Evolutionary conservation across 192 early-diverging fungal genomes (phyloP), one percentile per base, ranked within the genome.

Genomic region (Cladochytrium replicatum): DNA sequence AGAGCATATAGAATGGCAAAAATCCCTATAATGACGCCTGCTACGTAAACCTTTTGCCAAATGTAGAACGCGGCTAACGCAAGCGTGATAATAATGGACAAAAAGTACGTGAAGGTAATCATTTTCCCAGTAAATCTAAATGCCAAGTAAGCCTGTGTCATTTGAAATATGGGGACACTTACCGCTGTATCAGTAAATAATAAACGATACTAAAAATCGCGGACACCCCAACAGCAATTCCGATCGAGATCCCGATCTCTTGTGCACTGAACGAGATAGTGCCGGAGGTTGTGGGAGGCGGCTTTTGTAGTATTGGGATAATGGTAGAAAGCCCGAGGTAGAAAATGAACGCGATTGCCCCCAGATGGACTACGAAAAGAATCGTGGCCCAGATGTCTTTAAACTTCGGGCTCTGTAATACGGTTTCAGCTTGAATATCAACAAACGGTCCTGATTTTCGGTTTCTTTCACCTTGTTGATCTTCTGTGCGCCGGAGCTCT

Each of bases 361-460:
- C 69, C 30, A 82, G 30, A 42, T 71, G 67, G 25, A 67, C 38
- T 3, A 72, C 2, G 53, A 77, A 89, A 1, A 83, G 60, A 9
- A 73, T 50, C 0, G 80, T 43, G 4, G 87, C 87, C 87, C 87
- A 88, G 0, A 85, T 38, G 55, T 88, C 85, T 37, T 84, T 31
- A 28, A 41, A 66, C 9, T 39, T n/a, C n/a, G n/a, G n/a, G n/a
- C n/a, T n/a, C n/a, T n/a, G n/a, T n/a, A n/a, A n/a, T n/a, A n/a
- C n/a, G n/a, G n/a, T n/a, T n/a, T n/a, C n/a, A n/a, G n/a, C n/a
- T n/a, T n/a, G n/a, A n/a, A n/a, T n/a, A n/a, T n/a, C n/a, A n/a
- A n/a, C n/a, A n/a, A n/a, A n/a, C n/a, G n/a, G n/a, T n/a, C n/a
- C n/a, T n/a, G n/a, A n/a, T n/a, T n/a, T n/a, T n/a, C n/a, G n/a